Evolutionary conservation across 2,329 filamentous ascomycete species (phyloP), one percentile per base, ranked within the genome.

Genomic region (Hypoxylon sp.): DNA sequence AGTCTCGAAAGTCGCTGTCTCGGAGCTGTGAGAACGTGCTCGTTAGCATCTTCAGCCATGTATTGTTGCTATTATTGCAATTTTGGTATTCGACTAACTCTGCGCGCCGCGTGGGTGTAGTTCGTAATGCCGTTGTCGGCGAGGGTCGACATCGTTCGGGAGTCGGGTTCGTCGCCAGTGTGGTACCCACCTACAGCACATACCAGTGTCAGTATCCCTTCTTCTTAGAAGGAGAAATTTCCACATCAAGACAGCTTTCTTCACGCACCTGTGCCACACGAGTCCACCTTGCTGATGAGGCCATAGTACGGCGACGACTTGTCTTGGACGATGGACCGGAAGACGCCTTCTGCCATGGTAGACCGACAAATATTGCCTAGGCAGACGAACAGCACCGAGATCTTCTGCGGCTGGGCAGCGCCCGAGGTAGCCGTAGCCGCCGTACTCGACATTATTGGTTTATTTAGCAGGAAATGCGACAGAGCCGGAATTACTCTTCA

Each of bases 261-360:
- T 21, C 26, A n/a, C 70, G 35, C 69, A 83, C 83, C 85, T 15
- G 95, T 99, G 46, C 95, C 95, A 74, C 91, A 95, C 7, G 91
- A 96, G 75, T 98, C 95, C 66, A 97, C 86, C 58, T 79, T 79
- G 13, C 78, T 78, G 70, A 97, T 86, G 58, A 80, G 77, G 42
- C 76, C 79, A 67, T 82, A 79, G 69, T 86, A 86, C 20, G 84
- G 80, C 42, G 83, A 76, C 66, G 67, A 62, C 26, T 65, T 75
- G 56, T 88, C 83, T 65, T 83, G 81, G 35, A 83, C 83, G 35
- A 95, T 78, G 58, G 88, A 84, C 56, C 87, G 86, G 78, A 99
- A 98, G 64, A 97, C 90, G 46, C 91, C 95, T 79, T 98, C 94
- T 41, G 93, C 92, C 95, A 99, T 98, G 26, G 95, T 91, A 6